These are phyloP conservation scores for Fulvia fulva DNA, from an alignment of 2,329 filamentous ascomycete genomes.

Conservation along the genomic window DNA sequence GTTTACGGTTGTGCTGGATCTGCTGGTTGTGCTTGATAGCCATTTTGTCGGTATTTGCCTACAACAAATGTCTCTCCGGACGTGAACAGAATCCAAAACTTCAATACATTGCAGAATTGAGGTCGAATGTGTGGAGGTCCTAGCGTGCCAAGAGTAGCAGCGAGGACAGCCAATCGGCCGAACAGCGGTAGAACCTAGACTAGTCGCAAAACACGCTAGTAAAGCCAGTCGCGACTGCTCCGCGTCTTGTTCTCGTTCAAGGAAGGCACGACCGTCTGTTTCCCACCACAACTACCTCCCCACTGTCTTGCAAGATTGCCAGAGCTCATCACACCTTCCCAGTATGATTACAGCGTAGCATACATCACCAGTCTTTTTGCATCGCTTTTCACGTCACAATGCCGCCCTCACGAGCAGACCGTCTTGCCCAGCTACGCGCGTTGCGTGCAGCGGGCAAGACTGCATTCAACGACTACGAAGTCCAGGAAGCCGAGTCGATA, in stretches of 20 bases:
- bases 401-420: constrained; percentile 32
- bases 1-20: constrained; percentile 78
- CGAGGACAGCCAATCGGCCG: not conserved
- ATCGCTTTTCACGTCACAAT: constrained; percentile 18
- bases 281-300: not conserved
- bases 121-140: not conserved
- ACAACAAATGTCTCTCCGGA: not conserved
- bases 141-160: not conserved
- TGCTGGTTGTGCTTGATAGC: constrained; percentile 99
- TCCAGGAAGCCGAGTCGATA: constrained; percentile 76
- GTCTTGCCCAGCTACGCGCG: constrained; percentile 71
- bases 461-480: constrained; percentile 78
- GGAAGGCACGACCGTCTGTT: not conserved
- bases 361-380: not conserved
- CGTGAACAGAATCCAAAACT: not conserved
- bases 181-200: not conserved
- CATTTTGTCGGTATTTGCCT: constrained; percentile 41
- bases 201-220: not conserved
- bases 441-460: constrained; percentile 88
- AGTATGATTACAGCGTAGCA: not conserved
- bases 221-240: not conserved
- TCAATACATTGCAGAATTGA: not conserved
- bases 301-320: not conserved
- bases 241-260: not conserved
- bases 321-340: constrained; percentile 1